Conservation (phyloP, 257 asterid genomes). For the Nicotiana otophora region DNA sequence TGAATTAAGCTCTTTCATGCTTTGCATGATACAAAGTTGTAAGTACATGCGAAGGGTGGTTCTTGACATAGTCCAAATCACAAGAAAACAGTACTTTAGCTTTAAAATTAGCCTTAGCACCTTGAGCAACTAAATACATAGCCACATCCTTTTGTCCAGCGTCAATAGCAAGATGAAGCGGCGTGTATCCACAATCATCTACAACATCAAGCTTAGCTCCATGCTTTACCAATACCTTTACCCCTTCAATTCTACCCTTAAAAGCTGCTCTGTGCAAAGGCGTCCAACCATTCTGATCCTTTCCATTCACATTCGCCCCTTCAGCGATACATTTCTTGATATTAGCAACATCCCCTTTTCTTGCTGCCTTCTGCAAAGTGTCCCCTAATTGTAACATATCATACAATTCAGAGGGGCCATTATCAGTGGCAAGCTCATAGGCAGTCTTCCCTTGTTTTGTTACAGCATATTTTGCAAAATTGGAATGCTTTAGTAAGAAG, state of each 20-base stretch:
- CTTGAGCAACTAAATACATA: slow-evolving; percentile 48
- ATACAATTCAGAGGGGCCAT: slow-evolving; percentile 33
- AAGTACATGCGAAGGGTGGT: slow-evolving; percentile 23
- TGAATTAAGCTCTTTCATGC: neutral
- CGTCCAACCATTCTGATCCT: slow-evolving; percentile 79
- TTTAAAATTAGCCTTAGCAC: slow-evolving; percentile 54
- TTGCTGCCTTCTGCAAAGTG: slow-evolving; percentile 52
- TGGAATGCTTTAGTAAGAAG: slow-evolving; percentile 30
- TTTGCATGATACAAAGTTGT: neutral
- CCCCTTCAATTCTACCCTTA: slow-evolving; percentile 61
- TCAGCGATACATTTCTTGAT: slow-evolving; percentile 44
- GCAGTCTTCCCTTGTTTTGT: slow-evolving; percentile 55
- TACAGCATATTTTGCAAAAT: slow-evolving; percentile 35
- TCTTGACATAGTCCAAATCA: slow-evolving; percentile 34
- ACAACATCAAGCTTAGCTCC: slow-evolving; percentile 57
- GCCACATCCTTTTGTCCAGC: slow-evolving; percentile 56
- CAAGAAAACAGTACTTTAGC: slow-evolving; percentile 9
- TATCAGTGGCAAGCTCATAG: slow-evolving; percentile 41
- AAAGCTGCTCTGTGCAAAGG: slow-evolving; percentile 67
- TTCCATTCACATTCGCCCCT: slow-evolving; percentile 54
- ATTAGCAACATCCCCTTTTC: slow-evolving; percentile 33
- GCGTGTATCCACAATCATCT: slow-evolving; percentile 51
- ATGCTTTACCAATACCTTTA: slow-evolving; percentile 38
- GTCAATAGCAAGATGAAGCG: slow-evolving; percentile 62
- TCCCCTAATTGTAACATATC: slow-evolving; percentile 43